A percentile compares a stretch with the other conserved stretches of the same genome.
Evolutionary conservation across 495 filamentous ascomycete species (phyloP).

Genomic region (Lichenothelia convexa): DNA sequence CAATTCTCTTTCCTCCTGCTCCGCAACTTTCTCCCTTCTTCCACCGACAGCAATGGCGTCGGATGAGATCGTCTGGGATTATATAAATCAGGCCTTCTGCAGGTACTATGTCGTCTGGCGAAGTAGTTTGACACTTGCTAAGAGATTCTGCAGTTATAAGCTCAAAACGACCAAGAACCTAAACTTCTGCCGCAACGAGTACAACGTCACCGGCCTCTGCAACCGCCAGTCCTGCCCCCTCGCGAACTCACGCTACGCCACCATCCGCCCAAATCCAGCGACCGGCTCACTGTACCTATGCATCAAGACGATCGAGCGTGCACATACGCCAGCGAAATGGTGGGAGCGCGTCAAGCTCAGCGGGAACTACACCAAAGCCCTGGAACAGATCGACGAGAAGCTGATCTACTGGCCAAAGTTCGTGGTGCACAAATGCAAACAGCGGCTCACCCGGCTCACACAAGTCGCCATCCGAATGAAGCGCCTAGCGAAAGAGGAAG

Average conservation of each 20-base stretch:
- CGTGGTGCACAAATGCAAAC: slow-evolving; percentile 91
- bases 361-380: slow-evolving; percentile 71
- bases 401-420: slow-evolving; percentile 96
- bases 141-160: slow-evolving; percentile 2
- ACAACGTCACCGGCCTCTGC: slow-evolving; percentile 89
- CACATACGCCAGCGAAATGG: slow-evolving; percentile 77
- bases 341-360: slow-evolving; percentile 92
- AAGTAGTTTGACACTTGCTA: slow-evolving; percentile 51
- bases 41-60: slow-evolving; percentile 38
- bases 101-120: slow-evolving; percentile 86
- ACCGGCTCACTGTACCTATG: slow-evolving; percentile 84
- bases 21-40: slow-evolving; percentile 19
- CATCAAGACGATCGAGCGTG: slow-evolving; percentile 87
- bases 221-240: slow-evolving; percentile 88
- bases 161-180: slow-evolving; percentile 70
- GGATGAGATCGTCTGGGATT: slow-evolving; percentile 96
- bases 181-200: slow-evolving; percentile 92
- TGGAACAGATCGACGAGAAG: slow-evolving; percentile 71
- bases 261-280: slow-evolving; percentile 63
- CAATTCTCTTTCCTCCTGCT: slow-evolving; percentile 49
- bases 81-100: slow-evolving; percentile 92
- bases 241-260: slow-evolving; percentile 91
- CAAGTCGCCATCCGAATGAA: slow-evolving; percentile 82
- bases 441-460: slow-evolving; percentile 80
- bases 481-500: slow-evolving; percentile 70